These are phyloP conservation scores for Phytophthora cryptogea DNA, from an alignment of 352 stramenopile species.

Conservation along the genomic window DNA sequence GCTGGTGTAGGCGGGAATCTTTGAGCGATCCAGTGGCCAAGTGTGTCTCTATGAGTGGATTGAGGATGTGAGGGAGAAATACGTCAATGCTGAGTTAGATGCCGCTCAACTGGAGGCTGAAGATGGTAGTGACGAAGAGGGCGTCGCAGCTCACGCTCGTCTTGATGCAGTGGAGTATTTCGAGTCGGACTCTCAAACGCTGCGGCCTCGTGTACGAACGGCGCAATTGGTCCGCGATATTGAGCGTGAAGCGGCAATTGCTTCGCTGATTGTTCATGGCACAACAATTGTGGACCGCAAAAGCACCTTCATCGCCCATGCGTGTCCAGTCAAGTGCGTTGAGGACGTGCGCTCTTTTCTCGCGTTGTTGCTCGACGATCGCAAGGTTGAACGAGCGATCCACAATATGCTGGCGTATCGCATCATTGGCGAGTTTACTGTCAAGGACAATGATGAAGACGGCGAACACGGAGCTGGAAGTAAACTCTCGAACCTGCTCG, in stretches of 20 bases:
- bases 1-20: slow-evolving; percentile 50
- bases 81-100: slow-evolving; percentile 50
- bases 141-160: slow-evolving; percentile 5
- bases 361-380: slow-evolving; percentile 75
- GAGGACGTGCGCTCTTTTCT: slow-evolving; percentile 84
- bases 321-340: slow-evolving; percentile 61
- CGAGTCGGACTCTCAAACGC: slow-evolving; percentile 56
- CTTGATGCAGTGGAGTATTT: slow-evolving; percentile 46
- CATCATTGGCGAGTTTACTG: slow-evolving; percentile 64
- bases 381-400: slow-evolving; percentile 82
- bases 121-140: slow-evolving; percentile 18
- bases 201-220: slow-evolving; percentile 66
- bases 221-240: slow-evolving; percentile 61
- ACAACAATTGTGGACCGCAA: slow-evolving; percentile 77
- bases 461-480: slow-evolving; percentile 81
- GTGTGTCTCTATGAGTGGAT: slow-evolving; percentile 90
- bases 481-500: slow-evolving; percentile 82
- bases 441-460: slow-evolving; percentile 90
- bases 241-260: slow-evolving; percentile 53
- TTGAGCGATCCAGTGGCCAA: slow-evolving; percentile 71
- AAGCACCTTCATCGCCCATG: slow-evolving; percentile 82
- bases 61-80: slow-evolving; percentile 78
- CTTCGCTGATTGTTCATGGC: slow-evolving; percentile 74
- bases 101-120: slow-evolving; percentile 16
- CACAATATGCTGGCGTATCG: slow-evolving; percentile 92